These are phyloP conservation scores for Vitis riparia DNA, from an alignment of 164 flowering plant species.

Conservation along the genomic window DNA sequence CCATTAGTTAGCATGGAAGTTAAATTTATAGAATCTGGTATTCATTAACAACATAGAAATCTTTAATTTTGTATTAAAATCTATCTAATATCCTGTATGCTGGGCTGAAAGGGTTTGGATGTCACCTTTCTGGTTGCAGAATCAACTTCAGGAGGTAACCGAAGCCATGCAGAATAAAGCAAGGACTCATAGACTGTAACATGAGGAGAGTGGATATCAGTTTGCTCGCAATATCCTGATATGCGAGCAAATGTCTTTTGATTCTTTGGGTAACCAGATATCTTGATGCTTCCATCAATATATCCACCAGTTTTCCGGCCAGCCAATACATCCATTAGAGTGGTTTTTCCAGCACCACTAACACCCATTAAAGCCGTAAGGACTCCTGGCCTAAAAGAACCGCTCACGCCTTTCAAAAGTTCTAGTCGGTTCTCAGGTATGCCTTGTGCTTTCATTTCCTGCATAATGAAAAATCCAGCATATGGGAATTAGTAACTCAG, in stretches of 20 bases:
- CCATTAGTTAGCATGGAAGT: not conserved
- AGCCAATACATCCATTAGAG: conserved; percentile 50
- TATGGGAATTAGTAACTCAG: not conserved
- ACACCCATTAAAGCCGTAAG: conserved; percentile 59
- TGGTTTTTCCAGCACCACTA: conserved; percentile 55
- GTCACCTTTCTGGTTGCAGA: conserved; percentile 47
- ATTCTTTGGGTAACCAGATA: conserved; percentile 51
- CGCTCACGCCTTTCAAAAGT: conserved; percentile 47
- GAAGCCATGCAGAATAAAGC: conserved; percentile 63
- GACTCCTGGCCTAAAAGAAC: conserved; percentile 55
- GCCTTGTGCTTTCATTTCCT: conserved; percentile 52
- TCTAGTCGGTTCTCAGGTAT: conserved; percentile 33
- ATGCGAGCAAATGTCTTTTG: conserved; percentile 53
- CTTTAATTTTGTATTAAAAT: too few relatives aligned
- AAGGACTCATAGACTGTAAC: conserved; percentile 54
- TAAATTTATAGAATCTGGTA: too few relatives aligned
- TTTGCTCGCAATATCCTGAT: conserved; percentile 57
- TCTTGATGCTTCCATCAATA: conserved; percentile 36
- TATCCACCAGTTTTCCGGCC: conserved; percentile 54
- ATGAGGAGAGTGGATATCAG: conserved; percentile 52
- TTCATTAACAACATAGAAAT: too few relatives aligned
- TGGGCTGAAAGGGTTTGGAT: too few relatives aligned
- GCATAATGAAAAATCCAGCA: not conserved
- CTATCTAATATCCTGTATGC: too few relatives aligned
- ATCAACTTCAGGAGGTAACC: conserved; percentile 49